Base-by-base conservation (phyloP, 2,329 filamentous ascomycete genomes). In the Aureobasidium sp. region DNA sequence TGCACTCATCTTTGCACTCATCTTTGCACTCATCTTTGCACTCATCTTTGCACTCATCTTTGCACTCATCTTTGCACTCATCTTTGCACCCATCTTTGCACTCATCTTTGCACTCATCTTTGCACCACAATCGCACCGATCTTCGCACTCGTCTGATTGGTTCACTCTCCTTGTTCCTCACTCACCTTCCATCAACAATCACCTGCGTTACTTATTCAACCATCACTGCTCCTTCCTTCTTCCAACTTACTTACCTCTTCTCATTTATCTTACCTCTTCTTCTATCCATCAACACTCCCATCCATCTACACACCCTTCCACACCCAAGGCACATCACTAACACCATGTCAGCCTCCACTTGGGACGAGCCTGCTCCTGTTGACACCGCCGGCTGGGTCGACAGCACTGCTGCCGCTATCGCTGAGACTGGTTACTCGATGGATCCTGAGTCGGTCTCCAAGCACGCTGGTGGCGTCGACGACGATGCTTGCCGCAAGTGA, bases 401-500 rank as follows among this genome's bases (percentile, higher is more conserved):
- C 1, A 20, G 9, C 37, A 52, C 47, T 12, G 25, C 58, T 9
- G 44, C 25, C 12, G 34, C 58, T 25, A 34, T 11, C 25, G 5
- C 34, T 11, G 39, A 25, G 20, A 29, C 8, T 6, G 48, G 9
- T 1, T 61, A 34, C 48, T 12, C 42, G 1, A 56, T 62, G 11
- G 27, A 20, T 1, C 20, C 41, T 7, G 60, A 62, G 15, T 17
- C 39, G 3, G 17, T 62, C 42, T 62, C 60, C 9, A 62, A 62
- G 60, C 60, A 62, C 39, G 60, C 41, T 4, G 58, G 12, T 45
- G 72, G 68, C 37, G 65, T 53, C 34, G 67, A 37, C 20, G 69
- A 64, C 29, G 58, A 56, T 42, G 62, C 44, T 39, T 79, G 77
- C 65, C 76, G 74, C 66, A 71, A 72, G 77, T 78, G 22, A 25